Evolutionary conservation across 2,329 filamentous ascomycete species (phyloP).

Genomic region (Exophiala aquamarina): DNA sequence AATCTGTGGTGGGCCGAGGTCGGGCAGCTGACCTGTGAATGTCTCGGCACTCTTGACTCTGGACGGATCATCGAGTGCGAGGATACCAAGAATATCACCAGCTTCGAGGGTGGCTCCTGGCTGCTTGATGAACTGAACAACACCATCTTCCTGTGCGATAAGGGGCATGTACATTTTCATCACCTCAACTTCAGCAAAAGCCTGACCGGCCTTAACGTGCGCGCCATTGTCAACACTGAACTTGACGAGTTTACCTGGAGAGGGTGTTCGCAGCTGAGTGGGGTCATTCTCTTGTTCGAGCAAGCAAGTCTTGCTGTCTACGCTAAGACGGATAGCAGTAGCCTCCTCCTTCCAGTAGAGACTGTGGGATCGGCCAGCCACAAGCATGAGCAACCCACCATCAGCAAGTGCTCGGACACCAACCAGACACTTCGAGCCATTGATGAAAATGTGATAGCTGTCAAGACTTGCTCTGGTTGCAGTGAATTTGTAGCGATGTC

Average conservation of each 20-base stretch:
- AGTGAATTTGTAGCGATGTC: constrained; percentile 95
- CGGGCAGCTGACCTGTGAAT: constrained; percentile 86
- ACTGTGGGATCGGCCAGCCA: constrained; percentile 92
- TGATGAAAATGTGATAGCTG: constrained; percentile 98
- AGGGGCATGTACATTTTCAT: constrained; percentile 99
- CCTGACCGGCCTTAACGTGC: constrained; percentile 86
- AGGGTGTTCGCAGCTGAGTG: constrained; percentile 91
- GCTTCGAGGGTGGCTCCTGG: constrained; percentile 96
- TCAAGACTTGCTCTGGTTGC: constrained; percentile 88
- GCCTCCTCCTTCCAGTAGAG: constrained; percentile 99
- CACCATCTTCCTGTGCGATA: constrained; percentile 88
- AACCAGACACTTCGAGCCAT: constrained; percentile 92
- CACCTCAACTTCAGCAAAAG: constrained; percentile 96
- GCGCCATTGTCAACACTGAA: constrained; percentile 94
- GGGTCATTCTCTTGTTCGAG: constrained; percentile 99
- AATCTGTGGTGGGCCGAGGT: constrained; percentile 81
- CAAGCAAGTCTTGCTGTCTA: constrained; percentile 96
- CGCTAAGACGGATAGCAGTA: constrained; percentile 88
- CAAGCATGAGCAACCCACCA: constrained; percentile 85
- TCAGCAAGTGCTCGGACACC: constrained; percentile 91
- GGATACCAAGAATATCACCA: constrained; percentile 96
- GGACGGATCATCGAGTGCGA: constrained; percentile 90
- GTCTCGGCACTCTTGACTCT: constrained; percentile 95
- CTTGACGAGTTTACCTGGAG: constrained; percentile 96
- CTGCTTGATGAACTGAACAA: constrained; percentile 98